Percentiles rank a stretch among this genome's conserved stretches.
Evolutionary conservation across 2,329 filamentous ascomycete genomes (phyloP).

Genomic region (Fusarium mundagurra): DNA sequence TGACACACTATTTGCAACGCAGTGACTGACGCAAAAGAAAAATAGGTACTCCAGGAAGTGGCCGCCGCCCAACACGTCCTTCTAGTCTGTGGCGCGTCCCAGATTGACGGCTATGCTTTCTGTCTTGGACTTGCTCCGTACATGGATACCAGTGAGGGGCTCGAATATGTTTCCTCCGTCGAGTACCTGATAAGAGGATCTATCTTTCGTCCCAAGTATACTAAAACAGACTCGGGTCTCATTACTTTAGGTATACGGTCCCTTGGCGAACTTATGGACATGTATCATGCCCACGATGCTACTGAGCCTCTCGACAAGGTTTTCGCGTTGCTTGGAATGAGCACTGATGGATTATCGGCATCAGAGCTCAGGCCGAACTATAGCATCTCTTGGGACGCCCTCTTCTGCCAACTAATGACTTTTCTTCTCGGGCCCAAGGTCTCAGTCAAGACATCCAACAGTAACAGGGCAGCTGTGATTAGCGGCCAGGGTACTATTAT

Average conservation of each 20-base stretch:
- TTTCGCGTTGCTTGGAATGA: not conserved
- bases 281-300: not conserved
- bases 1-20: too few relatives aligned
- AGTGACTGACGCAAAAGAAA: too few relatives aligned
- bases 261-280: not conserved
- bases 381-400: not conserved
- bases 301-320: not conserved
- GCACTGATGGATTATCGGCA: not conserved
- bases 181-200: not conserved
- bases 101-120: not conserved
- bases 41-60: not conserved
- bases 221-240: not conserved
- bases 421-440: not conserved
- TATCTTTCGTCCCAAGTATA: not conserved
- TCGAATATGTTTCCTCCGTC: not conserved
- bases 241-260: not conserved
- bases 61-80: not conserved
- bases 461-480: not conserved
- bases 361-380: not conserved
- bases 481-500: not conserved
- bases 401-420: not conserved
- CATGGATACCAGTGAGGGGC: not conserved
- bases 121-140: not conserved
- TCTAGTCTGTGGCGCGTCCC: not conserved
- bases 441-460: not conserved